Percentiles rank a stretch among this genome's conserved stretches.
These are phyloP conservation scores for Ilex aquifolium DNA, from an alignment of 257 asterid genomes.

Conservation along the genomic window DNA sequence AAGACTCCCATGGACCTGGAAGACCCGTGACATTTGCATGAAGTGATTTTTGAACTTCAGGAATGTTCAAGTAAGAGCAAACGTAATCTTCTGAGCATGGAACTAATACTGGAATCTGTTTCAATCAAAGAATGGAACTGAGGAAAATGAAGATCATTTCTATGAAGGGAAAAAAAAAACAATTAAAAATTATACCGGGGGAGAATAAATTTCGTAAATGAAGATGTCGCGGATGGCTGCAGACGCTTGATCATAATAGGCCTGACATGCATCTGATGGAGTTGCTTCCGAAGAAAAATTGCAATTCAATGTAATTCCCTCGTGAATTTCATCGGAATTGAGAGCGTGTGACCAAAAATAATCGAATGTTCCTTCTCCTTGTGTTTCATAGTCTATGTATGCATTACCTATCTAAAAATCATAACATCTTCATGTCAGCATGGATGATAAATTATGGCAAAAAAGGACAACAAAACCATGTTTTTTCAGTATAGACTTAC, in stretches of 20 bases:
- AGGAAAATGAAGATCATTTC: not conserved
- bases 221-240: conserved; percentile 15
- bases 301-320: conserved; percentile 32
- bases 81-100: conserved; percentile 44
- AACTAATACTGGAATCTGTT: conserved; percentile 41
- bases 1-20: conserved; percentile 35
- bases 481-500: conserved; percentile 24
- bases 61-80: conserved; percentile 31
- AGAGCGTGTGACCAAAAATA: conserved; percentile 53
- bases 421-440: not conserved
- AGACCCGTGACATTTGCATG: conserved; percentile 42
- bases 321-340: conserved; percentile 58
- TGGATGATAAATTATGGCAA: too few species aligned
- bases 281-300: conserved; percentile 27
- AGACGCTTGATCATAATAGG: conserved; percentile 13
- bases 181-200: conserved; percentile 18
- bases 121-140: not conserved
- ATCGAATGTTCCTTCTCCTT: conserved; percentile 32
- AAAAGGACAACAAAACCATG: too few species aligned
- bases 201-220: conserved; percentile 36
- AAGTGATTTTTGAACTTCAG: conserved; percentile 43
- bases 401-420: conserved; percentile 64
- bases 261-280: conserved; percentile 19
- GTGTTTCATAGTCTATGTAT: conserved; percentile 24
- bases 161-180: not conserved